phyloP scores from a whole-genome alignment of 163 green algal genomes.

The Volvox carteri region DNA sequence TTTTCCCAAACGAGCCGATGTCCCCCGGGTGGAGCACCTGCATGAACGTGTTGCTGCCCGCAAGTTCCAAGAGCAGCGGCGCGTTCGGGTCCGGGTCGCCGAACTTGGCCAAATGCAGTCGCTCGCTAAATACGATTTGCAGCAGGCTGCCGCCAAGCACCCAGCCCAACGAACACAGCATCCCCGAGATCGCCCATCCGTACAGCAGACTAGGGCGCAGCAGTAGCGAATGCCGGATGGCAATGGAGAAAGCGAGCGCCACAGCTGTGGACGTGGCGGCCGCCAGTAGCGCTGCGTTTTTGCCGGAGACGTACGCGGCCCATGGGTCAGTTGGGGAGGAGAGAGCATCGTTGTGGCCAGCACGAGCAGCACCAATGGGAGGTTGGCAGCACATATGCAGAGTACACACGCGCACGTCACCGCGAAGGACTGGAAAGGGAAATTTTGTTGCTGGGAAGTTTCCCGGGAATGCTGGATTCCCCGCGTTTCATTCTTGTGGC shows the following conservation, averaged over 20 bases:
- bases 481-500: no score
- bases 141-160: constrained; percentile 43
- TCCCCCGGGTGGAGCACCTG: no score
- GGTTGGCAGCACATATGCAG: no score
- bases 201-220: constrained; percentile 33
- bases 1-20: no score
- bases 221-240: constrained; percentile 18
- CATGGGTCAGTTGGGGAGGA: no score
- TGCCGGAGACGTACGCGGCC: no score
- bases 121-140: constrained; percentile 66
- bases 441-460: no score
- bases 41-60: constrained; percentile 35
- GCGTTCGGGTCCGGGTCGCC: constrained; percentile 54
- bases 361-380: no score
- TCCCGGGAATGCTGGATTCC: no score
- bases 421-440: no score
- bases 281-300: constrained; percentile 17
- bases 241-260: not conserved
- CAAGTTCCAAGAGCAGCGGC: constrained; percentile 52
- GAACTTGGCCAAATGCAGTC: constrained; percentile 48
- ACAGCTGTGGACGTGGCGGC: not conserved
- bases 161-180: constrained; percentile 52
- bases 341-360: no score
- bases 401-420: no score
- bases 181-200: constrained; percentile 5